These are phyloP conservation scores for Didymella pomorum DNA, from an alignment of 2,329 filamentous ascomycete species.

Conservation along the genomic window DNA sequence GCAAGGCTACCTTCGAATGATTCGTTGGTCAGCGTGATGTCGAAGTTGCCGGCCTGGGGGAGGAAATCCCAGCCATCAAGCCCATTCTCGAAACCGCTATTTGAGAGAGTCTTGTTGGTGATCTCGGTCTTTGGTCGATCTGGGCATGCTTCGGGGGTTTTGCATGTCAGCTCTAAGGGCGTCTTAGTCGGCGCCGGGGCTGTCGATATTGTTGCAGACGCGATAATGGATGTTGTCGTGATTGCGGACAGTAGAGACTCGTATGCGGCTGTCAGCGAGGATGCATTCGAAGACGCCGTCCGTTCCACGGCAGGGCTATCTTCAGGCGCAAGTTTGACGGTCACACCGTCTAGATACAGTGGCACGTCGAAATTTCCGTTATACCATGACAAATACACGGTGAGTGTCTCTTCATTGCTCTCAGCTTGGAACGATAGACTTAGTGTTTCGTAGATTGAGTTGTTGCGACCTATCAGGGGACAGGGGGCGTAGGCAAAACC, in stretches of 20 bases:
- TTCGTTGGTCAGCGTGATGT: slow-evolving; percentile 3
- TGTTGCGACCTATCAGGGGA: background rate
- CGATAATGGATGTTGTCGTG: background rate
- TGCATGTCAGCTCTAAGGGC: background rate
- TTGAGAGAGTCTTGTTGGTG: background rate
- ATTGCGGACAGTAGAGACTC: background rate
- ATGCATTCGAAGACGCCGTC: background rate
- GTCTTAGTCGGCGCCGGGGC: background rate
- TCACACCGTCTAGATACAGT: slow-evolving; percentile 2
- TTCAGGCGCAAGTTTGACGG: background rate
- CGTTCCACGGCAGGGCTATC: background rate
- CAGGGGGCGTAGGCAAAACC: slow-evolving; percentile 4
- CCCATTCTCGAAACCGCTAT: slow-evolving; percentile 6
- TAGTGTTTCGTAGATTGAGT: background rate
- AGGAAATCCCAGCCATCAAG: background rate
- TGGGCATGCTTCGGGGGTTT: background rate
- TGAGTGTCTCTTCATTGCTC: background rate
- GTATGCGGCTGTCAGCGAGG: background rate
- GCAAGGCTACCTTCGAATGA: slow-evolving; percentile 1
- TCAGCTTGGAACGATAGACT: slow-evolving; percentile 1
- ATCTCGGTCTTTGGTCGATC: background rate
- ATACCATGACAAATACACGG: slow-evolving; percentile 12
- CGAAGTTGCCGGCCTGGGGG: background rate
- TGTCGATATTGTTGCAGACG: background rate
- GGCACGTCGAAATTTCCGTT: slow-evolving; percentile 11